Conservation (phyloP, 2,329 filamentous ascomycete species). For the Moelleriella libera region DNA sequence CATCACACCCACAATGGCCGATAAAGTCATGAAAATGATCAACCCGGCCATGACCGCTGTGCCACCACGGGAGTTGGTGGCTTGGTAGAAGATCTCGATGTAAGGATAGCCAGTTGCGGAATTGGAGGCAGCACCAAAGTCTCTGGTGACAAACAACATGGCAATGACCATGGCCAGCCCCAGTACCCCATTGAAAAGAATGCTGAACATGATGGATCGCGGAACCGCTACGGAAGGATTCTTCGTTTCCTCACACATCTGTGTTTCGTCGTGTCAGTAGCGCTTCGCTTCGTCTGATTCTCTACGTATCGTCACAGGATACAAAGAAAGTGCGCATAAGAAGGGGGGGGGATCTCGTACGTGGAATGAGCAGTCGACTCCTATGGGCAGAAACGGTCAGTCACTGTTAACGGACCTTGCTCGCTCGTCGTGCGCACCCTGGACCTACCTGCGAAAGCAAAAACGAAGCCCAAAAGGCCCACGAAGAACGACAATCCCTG, state of each 20-base stretch:
- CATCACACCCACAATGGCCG: conserved; percentile 39
- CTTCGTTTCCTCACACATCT: conserved; percentile 31
- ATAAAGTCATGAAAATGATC: conserved; percentile 33
- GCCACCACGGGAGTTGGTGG: conserved; percentile 30
- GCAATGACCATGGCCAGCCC: conserved; percentile 27
- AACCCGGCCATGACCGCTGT: conserved; percentile 35
- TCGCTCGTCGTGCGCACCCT: not conserved
- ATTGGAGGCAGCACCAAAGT: conserved; percentile 3
- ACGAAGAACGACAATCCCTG: conserved; percentile 29
- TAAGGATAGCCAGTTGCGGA: conserved; percentile 39
- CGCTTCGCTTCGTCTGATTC: not conserved
- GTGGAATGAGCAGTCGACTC: conserved; percentile 5
- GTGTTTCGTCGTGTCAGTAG: not conserved
- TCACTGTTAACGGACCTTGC: too few species aligned
- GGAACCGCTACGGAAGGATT: conserved; percentile 36
- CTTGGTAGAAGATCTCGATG: conserved; percentile 42
- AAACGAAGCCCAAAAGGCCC: conserved; percentile 26
- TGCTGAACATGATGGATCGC: conserved; percentile 31
- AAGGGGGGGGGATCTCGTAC: conserved; percentile 1
- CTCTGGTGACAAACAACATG: not conserved
- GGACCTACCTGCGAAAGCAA: conserved; percentile 14
- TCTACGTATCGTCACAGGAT: not conserved
- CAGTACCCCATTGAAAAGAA: conserved; percentile 33
- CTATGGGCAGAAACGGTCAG: not conserved
- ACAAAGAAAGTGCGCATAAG: not conserved